phyloP scores from a whole-genome alignment of 345 rosid species.

The Murraya koenigii region DNA sequence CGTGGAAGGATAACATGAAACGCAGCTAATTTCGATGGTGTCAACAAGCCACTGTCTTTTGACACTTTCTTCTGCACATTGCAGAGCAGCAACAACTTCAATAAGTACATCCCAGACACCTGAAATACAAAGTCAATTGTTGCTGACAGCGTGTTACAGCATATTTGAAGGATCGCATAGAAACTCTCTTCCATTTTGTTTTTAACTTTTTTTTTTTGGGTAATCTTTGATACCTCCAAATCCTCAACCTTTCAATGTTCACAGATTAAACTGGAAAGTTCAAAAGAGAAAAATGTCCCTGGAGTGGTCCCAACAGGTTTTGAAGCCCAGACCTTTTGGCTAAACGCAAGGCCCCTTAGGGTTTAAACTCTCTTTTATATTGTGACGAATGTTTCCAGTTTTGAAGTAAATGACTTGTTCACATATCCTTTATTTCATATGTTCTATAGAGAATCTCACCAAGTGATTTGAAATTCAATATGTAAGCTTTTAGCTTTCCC shows the following conservation, averaged over 20 bases:
- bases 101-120: conserved; percentile 69
- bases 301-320: background rate
- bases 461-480: conserved; percentile 52
- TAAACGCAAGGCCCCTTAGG: background rate
- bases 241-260: background rate
- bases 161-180: background rate
- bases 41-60: conserved; percentile 88
- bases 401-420: background rate
- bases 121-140: conserved; percentile 27
- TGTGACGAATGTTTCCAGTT: background rate
- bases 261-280: background rate
- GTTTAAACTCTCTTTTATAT: background rate
- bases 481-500: conserved; percentile 53
- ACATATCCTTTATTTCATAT: background rate
- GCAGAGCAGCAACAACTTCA: conserved; percentile 72
- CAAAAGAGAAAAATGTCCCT: background rate
- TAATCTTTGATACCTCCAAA: no score
- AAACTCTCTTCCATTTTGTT: background rate
- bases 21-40: conserved; percentile 80
- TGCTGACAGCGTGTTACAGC: conserved; percentile 11
- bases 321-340: background rate
- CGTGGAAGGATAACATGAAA: conserved; percentile 73
- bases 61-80: conserved; percentile 58
- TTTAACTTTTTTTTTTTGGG: no score
- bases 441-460: conserved; percentile 47